Conservation (phyloP, 441 rosid genomes). For the Viola pubescens region DNA sequence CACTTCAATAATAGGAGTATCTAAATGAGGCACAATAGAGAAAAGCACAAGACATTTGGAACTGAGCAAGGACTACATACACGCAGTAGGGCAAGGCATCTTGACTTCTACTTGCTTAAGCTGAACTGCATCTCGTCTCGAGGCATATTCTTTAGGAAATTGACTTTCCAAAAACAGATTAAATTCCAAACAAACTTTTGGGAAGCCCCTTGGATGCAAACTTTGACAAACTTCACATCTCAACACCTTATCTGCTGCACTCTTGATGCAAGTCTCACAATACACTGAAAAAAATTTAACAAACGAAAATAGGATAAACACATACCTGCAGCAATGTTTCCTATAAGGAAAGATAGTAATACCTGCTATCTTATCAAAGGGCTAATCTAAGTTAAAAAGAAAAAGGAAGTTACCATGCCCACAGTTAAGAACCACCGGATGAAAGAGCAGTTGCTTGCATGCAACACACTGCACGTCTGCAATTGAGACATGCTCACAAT, state of each 20-base stretch:
- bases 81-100: conserved; percentile 16
- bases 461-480: conserved; percentile 50
- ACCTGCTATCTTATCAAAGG: background rate
- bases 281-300: conserved; percentile 35
- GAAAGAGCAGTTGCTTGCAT: conserved; percentile 58
- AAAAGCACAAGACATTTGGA: background rate
- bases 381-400: conserved; percentile 1
- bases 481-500: conserved; percentile 27
- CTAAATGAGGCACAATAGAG: background rate
- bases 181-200: conserved; percentile 62
- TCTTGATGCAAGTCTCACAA: conserved; percentile 51
- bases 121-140: conserved; percentile 36
- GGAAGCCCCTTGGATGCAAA: conserved; percentile 46
- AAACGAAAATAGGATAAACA: background rate
- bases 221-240: conserved; percentile 58
- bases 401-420: conserved; percentile 61
- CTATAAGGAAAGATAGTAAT: background rate
- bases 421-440: conserved; percentile 64
- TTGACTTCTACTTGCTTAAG: conserved; percentile 25
- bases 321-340: background rate
- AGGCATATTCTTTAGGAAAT: conserved; percentile 50
- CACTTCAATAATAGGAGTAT: background rate
- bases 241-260: conserved; percentile 30
- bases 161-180: conserved; percentile 49
- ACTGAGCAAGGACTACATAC: conserved; percentile 23